Evolutionary conservation across 2,329 filamentous ascomycete species (phyloP), one percentile per base, ranked within the genome.

Genomic region (Allantophomopsis lycopodina): DNA sequence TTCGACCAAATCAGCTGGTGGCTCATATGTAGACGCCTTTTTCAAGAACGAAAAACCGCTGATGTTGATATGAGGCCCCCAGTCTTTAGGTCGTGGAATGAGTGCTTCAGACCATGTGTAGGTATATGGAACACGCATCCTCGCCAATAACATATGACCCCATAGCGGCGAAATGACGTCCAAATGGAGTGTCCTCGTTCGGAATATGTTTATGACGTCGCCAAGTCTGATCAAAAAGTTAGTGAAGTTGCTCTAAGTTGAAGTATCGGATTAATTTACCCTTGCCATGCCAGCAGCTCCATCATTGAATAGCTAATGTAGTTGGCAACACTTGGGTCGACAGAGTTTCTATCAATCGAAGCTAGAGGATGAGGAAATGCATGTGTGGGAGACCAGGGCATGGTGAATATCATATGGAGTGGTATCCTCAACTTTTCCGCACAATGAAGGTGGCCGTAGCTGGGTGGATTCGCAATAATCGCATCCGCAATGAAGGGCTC

Each of bases 221-320:
- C 83, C 83, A 1, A 87, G 64, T 0, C 77, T 39, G 2, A 16
- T 14, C 12, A 13, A 11, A 13, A 11, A 23, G 20, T 39, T 35
- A 39, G 38, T 21, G 21, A 21, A 17, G 7, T n/a, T 20, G 21
- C 21, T 37, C 5, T 7, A 13, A 20, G 7, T 8, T 7, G 6
- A 21, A 37, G 35, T 21, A 14, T 14, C 38, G 17, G 10, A 20
- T 2, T 15, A 17, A 41, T 46, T 34, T 44, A 59, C 0, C 86
- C 86, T 57, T 93, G 85, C 85, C 85, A 93, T 1, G 85, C 79
- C 69, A 87, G 83, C 71, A 84, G 78, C 53, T 88, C 82, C 2
- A 87, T 79, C 23, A 87, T 60, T 0, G 79, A 76, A 51, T 86
- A 88, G 3, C 74, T 79, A 53, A 87, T 83, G 52, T 83, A 84